Evolutionary conservation across 768 basidiomycete species (phyloP), one percentile per base, ranked within the genome.

Genomic region (Macrolepiota dolichaula): DNA sequence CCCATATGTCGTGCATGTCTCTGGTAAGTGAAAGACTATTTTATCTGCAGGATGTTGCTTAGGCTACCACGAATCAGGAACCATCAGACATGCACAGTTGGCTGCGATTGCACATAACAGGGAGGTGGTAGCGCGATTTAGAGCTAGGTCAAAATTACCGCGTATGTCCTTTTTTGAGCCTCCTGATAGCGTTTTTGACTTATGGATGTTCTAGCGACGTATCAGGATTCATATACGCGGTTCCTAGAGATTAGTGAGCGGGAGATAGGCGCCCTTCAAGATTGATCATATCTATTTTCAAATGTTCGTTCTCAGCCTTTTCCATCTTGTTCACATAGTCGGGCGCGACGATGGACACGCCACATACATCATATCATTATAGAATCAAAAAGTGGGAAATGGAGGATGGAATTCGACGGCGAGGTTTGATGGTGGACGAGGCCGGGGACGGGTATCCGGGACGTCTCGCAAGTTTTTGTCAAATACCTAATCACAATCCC

Each of bases 21-120:
- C 92, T 52, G 92, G 92, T 92, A 56, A 35, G 82, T 25, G 4
- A 49, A 27, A n/a, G 24, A 24, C 19, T 49, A 3, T 25, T 24
- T 27, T 27, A 4, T 12, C 4, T 17, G 17, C 42, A 17, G 17
- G 13, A 2, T 5, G 17, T 6, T 19, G 5, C n/a, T n/a, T 17
- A 44, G 13, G 19, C 17, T 6, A 6, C 47, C 47, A 13, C 11
- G 4, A 13, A 42, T 24, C 38, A 94, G 94, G 94, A 0, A 96
- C 93, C 0, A 90, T 96, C 59, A 93, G 89, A 71, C 92, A 96
- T 51, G 84, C 85, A 0, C 93, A 95, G 66, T 72, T 90, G 0
- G 87, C 89, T 4, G 89, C 91, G 1, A 88, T 93, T 42, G 74
- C 81, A 35, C 85, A 93, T 65, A 91, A 94, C 67, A 76, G 88